A percentile compares a stretch with the other conserved stretches of the same genome.
Conservation (phyloP, 139 green algal genomes). For the Coelastrella sp. region DNA sequence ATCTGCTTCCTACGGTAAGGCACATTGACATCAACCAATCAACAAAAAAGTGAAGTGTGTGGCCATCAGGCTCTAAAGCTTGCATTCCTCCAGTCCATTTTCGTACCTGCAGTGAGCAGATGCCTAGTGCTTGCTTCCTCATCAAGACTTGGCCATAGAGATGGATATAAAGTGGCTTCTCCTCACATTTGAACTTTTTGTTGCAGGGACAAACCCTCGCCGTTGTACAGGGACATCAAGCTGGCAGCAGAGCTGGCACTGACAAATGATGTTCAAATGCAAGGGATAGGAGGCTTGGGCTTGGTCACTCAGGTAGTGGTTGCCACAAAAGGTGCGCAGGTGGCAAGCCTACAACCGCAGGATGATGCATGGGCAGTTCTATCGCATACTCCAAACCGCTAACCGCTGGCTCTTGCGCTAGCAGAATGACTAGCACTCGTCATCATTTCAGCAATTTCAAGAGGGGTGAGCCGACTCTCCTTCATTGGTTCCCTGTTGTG, state of each 20-base stretch:
- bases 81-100: no score
- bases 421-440: neutral
- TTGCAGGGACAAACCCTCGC: constrained; percentile 11
- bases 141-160: no score
- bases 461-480: no score
- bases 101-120: no score
- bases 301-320: constrained; percentile 16
- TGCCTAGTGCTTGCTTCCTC: no score
- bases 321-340: neutral
- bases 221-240: constrained; percentile 14
- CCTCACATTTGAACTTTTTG: neutral
- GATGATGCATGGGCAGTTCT: no score
- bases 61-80: no score
- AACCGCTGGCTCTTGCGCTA: neutral
- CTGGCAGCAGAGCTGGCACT: neutral
- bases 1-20: constrained; percentile 9
- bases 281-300: neutral
- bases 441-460: no score
- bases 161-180: no score
- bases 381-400: no score
- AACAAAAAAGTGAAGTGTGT: neutral
- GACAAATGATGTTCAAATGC: neutral
- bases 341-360: no score
- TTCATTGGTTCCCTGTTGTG: no score
- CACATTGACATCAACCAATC: neutral